Percentiles rank a stretch among this genome's conserved stretches.
phyloP scores from a whole-genome alignment of 192 early-diverging fungal species.

The Entomortierella parvispora region DNA sequence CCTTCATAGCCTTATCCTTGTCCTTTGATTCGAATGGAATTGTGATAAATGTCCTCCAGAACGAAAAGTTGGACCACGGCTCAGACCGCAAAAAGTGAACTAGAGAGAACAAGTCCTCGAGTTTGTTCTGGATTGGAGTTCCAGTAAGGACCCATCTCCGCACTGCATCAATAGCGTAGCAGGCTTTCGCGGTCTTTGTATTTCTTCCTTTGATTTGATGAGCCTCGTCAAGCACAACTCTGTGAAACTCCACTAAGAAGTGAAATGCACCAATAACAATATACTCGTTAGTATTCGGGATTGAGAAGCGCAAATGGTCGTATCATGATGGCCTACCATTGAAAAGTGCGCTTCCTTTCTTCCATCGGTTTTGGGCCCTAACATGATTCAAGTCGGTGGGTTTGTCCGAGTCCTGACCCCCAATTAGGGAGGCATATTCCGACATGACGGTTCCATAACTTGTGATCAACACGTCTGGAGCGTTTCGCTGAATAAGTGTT shows the following conservation, averaged over 20 bases:
- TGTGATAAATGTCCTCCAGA: slow-evolving; percentile 82
- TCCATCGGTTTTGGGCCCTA: slow-evolving; percentile 21
- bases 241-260: slow-evolving; percentile 78
- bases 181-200: slow-evolving; percentile 80
- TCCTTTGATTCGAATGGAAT: slow-evolving; percentile 75
- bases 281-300: no score
- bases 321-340: slow-evolving; percentile 24
- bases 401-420: neutral
- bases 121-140: slow-evolving; percentile 88
- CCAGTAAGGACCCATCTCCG: slow-evolving; percentile 93
- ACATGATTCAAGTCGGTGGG: slow-evolving; percentile 16
- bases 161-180: slow-evolving; percentile 70
- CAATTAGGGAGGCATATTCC: slow-evolving; percentile 31
- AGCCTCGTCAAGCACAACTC: slow-evolving; percentile 94
- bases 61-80: slow-evolving; percentile 76
- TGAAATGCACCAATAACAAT: slow-evolving; percentile 13
- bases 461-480: slow-evolving; percentile 60
- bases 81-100: slow-evolving; percentile 82
- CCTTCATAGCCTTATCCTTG: slow-evolving; percentile 51
- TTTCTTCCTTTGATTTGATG: slow-evolving; percentile 89
- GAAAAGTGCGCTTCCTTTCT: slow-evolving; percentile 35
- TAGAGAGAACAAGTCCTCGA: slow-evolving; percentile 89
- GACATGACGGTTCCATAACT: slow-evolving; percentile 62
- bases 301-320: neutral
- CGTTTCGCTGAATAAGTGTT: slow-evolving; percentile 4